phyloP scores from a whole-genome alignment of 306 rosid species.

The Clitoria ternatea region DNA sequence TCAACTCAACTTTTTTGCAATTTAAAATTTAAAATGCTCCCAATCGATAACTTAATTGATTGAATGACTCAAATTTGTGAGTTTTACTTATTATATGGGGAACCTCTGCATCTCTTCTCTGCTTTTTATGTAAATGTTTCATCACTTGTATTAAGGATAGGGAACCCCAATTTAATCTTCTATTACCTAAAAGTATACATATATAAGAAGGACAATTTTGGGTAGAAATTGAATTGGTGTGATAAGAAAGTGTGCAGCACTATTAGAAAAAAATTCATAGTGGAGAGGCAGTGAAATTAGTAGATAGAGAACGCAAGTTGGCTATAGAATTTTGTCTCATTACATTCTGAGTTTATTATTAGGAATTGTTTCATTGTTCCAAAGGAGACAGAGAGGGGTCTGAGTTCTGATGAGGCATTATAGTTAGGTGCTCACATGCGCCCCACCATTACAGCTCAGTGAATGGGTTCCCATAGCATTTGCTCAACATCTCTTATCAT shows the following conservation, averaged over 20 bases:
- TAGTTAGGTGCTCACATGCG: slow-evolving; percentile 54
- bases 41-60: slow-evolving; percentile 6
- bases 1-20: slow-evolving; percentile 34
- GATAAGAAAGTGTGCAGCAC: background rate
- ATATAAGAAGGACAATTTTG: background rate
- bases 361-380: slow-evolving; percentile 4
- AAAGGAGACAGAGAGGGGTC: slow-evolving; percentile 17
- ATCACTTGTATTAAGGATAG: slow-evolving; percentile 24
- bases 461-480: slow-evolving; percentile 41
- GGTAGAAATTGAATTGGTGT: background rate
- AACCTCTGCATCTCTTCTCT: slow-evolving; percentile 24
- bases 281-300: slow-evolving; percentile 23
- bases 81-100: background rate
- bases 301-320: slow-evolving; percentile 32
- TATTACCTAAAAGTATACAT: background rate
- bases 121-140: slow-evolving; percentile 26
- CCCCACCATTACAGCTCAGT: slow-evolving; percentile 63
- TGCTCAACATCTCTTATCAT: slow-evolving; percentile 27
- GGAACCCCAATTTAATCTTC: slow-evolving; percentile 21
- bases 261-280: background rate
- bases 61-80: slow-evolving; percentile 7
- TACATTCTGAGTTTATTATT: background rate
- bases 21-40: slow-evolving; percentile 15
- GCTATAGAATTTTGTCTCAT: slow-evolving; percentile 23
- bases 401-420: slow-evolving; percentile 31